A percentile compares a stretch with the other conserved stretches of the same genome.
phyloP scores from a whole-genome alignment of 768 basidiomycete species.

The Pseudohyphozyma bogoriensis region DNA sequence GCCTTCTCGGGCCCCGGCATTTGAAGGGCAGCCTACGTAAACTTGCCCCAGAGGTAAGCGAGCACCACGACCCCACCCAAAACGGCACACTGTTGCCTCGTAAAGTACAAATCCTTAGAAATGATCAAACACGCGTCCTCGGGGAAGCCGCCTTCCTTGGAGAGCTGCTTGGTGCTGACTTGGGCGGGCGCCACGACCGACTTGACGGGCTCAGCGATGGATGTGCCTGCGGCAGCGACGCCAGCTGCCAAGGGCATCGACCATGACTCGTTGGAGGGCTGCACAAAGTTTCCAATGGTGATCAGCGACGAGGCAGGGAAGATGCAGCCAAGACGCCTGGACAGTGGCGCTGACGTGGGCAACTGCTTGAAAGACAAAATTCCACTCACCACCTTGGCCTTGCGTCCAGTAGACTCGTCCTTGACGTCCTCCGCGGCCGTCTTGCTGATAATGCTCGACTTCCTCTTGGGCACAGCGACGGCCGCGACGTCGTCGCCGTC shows the following conservation, averaged over 20 bases:
- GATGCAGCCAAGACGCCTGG: no score
- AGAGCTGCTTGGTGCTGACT: not conserved
- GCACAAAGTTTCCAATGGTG: no score
- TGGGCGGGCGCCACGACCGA: not conserved
- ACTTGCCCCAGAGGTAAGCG: slow-evolving; percentile 6
- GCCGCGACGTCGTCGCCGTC: not conserved
- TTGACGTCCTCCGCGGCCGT: no score
- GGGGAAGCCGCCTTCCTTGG: slow-evolving; percentile 6
- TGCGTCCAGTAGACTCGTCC: not conserved
- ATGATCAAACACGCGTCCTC: slow-evolving; percentile 29
- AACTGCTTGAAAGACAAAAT: no score
- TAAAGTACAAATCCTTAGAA: slow-evolving; percentile 27
- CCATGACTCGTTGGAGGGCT: no score
- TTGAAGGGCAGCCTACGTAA: no score
- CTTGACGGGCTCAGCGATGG: not conserved
- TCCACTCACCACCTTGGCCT: not conserved
- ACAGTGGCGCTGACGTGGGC: not conserved
- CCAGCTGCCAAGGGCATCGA: not conserved
- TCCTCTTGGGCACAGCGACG: not conserved
- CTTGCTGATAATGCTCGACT: no score
- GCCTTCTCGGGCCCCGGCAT: no score
- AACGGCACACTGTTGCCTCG: slow-evolving; percentile 10
- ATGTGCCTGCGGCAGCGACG: not conserved
- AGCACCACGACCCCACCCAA: slow-evolving; percentile 5
- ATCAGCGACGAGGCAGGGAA: no score